Base-by-base conservation (phyloP, 176 grass and related monocot species). In the Thalia dealbata region DNA sequence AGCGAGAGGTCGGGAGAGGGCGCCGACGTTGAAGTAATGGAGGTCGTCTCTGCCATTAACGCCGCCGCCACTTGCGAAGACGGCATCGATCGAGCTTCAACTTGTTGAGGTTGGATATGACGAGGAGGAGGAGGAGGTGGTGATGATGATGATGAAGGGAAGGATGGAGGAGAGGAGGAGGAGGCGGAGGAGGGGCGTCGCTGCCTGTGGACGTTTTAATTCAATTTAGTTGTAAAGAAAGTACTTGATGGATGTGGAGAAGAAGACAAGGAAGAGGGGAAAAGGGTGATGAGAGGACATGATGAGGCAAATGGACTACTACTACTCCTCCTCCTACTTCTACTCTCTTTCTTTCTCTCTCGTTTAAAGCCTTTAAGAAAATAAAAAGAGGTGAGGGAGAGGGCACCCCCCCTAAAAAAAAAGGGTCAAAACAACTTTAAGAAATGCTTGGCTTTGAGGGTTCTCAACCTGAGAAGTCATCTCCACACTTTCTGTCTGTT, bases 1-100 rank as follows among this genome's bases (percentile, higher is more conserved):
- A 84, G 69, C 8, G 82, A 78, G 51, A 84, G 63, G 63, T 84
- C 82, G 14, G 76, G 76, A 4, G 72, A 56, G 22, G 71, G 50
- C 26, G 76, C 52, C 25, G 78, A 79, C 32, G 78, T 41, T 4
- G 45, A 0, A 48, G 6, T 13, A n/a, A n/a, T n/a, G n/a, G n/a
- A n/a, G 11, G 45, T 13, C 45, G 11, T 2, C 45, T 10, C 45
- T 0, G 45, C 45, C 54, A 38, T 38, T 4, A 38, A 4, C 32
- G 4, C 32, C 4, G 32, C 32, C 32, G 32, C 32, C 32, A 38
- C 32, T 38, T 38, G 32, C 32, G 32, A 38, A 38, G 32, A 38
- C 32, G 32, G 32, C n/a, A n/a, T 38, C 32, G 54, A 58, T 58
- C 54, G 45, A 0, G 6, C 45, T 48, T 48, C 45, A 48, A 48